Evolutionary conservation across 2,329 filamentous ascomycete species (phyloP).

Genomic region (Botrytis porri): DNA sequence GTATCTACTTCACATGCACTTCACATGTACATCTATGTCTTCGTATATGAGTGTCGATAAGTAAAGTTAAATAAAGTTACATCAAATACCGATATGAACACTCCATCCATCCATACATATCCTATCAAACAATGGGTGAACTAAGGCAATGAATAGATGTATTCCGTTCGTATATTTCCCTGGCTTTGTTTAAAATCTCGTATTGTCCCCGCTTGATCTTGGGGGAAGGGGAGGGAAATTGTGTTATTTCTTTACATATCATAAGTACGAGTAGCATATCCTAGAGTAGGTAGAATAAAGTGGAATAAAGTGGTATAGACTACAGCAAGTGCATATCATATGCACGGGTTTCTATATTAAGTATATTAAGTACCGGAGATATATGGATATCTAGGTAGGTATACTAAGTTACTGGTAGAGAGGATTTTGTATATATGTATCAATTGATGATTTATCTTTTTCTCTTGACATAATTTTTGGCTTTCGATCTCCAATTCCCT

Average conservation of each 20-base stretch:
- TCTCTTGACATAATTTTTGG: background rate
- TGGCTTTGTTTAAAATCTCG: background rate
- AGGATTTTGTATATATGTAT: background rate
- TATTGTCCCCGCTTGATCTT: slow-evolving; percentile 1
- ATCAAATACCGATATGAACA: background rate
- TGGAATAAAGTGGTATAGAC: too few relatives aligned
- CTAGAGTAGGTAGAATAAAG: too few relatives aligned
- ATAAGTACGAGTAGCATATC: background rate
- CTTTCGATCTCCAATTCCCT: background rate
- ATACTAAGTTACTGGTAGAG: background rate
- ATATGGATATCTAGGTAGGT: too few relatives aligned
- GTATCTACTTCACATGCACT: too few relatives aligned
- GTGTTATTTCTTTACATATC: background rate
- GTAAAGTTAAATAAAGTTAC: background rate
- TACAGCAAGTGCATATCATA: background rate
- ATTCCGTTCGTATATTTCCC: background rate
- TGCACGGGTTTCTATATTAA: background rate
- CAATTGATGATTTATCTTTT: background rate
- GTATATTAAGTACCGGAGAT: background rate
- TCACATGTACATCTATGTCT: too few relatives aligned
- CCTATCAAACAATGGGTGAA: background rate
- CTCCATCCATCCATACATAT: background rate
- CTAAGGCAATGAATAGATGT: background rate
- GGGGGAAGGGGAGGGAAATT: too few relatives aligned
- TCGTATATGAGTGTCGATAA: too few relatives aligned